Percentiles rank a stretch among this genome's conserved stretches.
phyloP scores from a whole-genome alignment of 768 basidiomycete genomes.

The Hysterangium stoloniferum region DNA sequence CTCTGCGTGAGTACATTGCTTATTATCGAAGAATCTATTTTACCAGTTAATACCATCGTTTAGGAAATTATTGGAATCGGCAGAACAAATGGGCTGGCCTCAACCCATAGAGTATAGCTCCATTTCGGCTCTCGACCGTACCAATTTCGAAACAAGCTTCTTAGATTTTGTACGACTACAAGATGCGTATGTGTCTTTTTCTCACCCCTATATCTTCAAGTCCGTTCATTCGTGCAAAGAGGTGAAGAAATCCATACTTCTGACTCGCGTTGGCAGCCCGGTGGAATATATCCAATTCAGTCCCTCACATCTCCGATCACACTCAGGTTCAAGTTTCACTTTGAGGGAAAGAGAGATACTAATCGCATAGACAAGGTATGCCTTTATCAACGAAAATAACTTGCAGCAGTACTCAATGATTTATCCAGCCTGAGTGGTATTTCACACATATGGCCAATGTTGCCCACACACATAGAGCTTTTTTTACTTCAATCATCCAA shows the following conservation, averaged over 20 bases:
- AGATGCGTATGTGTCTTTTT: constrained; percentile 48
- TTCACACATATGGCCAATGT: constrained; percentile 87
- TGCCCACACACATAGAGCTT: constrained; percentile 73
- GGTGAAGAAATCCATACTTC: constrained; percentile 40
- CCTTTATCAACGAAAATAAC: background rate
- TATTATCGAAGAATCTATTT: background rate
- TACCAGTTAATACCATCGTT: constrained; percentile 8
- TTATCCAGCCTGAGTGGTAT: constrained; percentile 87
- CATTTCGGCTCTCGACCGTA: constrained; percentile 41
- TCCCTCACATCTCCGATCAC: constrained; percentile 78
- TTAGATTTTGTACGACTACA: constrained; percentile 71
- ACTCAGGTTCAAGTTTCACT: constrained; percentile 91
- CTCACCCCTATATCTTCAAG: background rate
- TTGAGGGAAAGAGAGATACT: constrained; percentile 78
- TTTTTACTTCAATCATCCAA: constrained; percentile 74
- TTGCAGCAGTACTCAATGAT: background rate
- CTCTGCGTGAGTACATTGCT: constrained; percentile 41
- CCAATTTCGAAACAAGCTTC: constrained; percentile 70
- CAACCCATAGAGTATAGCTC: constrained; percentile 56
- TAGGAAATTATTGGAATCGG: constrained; percentile 55
- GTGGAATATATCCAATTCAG: constrained; percentile 76
- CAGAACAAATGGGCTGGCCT: constrained; percentile 86
- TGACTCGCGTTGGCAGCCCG: constrained; percentile 24
- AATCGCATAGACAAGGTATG: constrained; percentile 88
- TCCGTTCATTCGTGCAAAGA: constrained; percentile 21